phyloP scores from a whole-genome alignment of 345 rosid species.

The Citrus maxima region DNA sequence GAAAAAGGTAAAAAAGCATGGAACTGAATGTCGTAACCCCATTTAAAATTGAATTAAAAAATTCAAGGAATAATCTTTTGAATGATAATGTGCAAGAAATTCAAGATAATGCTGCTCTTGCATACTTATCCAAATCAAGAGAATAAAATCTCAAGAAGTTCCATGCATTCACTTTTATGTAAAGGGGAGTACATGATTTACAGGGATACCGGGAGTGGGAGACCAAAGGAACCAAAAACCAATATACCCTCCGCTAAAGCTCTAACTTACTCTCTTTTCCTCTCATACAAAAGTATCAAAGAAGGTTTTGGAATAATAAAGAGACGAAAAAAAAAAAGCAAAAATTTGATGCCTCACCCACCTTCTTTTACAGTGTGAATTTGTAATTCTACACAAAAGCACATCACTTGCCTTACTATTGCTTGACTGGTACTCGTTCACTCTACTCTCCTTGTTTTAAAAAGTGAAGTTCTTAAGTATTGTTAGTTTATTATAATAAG shows the following conservation, averaged over 20 bases:
- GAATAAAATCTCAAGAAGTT: slow-evolving; percentile 19
- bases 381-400: slow-evolving; percentile 9
- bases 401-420: not conserved
- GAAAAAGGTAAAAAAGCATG: not conserved
- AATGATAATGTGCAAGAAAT: not conserved
- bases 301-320: slow-evolving; percentile 32
- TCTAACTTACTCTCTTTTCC: not conserved
- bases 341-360: slow-evolving; percentile 18
- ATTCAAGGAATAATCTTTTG: not conserved
- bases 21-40: not conserved
- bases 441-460: not conserved
- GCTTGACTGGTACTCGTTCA: not conserved
- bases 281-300: slow-evolving; percentile 15
- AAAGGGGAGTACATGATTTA: slow-evolving; percentile 6
- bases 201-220: not conserved
- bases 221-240: slow-evolving; percentile 25
- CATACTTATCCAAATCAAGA: slow-evolving; percentile 13
- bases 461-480: not conserved
- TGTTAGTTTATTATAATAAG: too few species aligned
- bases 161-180: slow-evolving; percentile 21
- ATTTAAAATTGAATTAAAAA: not conserved
- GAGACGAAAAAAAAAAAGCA: slow-evolving; percentile 1
- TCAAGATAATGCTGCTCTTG: not conserved
- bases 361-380: not conserved
- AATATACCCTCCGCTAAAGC: slow-evolving; percentile 8